Evolutionary conservation across 2,329 filamentous ascomycete genomes (phyloP).

Genomic region (Sporothrix brasiliensis): DNA sequence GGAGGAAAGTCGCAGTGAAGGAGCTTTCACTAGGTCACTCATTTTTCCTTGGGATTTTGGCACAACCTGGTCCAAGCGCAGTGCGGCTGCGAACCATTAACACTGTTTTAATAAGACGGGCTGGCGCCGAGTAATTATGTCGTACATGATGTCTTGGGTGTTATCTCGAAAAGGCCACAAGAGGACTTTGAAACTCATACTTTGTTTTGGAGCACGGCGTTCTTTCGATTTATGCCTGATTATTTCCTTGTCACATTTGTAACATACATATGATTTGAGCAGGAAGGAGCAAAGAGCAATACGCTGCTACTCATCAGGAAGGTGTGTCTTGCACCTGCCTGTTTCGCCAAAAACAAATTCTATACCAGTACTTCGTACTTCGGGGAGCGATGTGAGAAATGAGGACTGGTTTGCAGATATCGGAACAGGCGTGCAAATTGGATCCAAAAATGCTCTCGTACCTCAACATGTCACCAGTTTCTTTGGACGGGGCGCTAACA

Average conservation of each 20-base stretch:
- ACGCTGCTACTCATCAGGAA: neutral
- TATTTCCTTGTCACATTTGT: neutral
- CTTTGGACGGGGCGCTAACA: conserved; percentile 1
- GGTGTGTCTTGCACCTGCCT: neutral
- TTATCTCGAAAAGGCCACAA: too few species aligned
- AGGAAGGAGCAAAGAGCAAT: conserved; percentile 5
- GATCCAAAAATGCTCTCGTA: neutral
- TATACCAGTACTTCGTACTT: neutral
- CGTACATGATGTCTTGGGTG: too few species aligned
- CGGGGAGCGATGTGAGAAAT: neutral
- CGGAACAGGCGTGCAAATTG: too few species aligned
- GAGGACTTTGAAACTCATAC: neutral
- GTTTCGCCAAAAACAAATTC: neutral
- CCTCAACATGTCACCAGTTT: neutral
- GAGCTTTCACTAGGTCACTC: conserved; percentile 3
- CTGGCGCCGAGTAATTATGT: too few species aligned
- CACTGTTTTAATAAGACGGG: too few species aligned
- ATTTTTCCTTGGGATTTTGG: neutral
- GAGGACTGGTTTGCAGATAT: neutral
- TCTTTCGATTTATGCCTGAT: neutral
- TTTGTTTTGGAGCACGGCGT: neutral
- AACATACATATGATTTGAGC: too few species aligned
- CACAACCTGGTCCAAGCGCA: conserved; percentile 4
- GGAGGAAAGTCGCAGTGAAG: conserved; percentile 3
- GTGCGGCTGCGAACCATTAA: neutral